phyloP scores from a whole-genome alignment of 208 protist genomes.

The Wallacemonas sp. region DNA sequence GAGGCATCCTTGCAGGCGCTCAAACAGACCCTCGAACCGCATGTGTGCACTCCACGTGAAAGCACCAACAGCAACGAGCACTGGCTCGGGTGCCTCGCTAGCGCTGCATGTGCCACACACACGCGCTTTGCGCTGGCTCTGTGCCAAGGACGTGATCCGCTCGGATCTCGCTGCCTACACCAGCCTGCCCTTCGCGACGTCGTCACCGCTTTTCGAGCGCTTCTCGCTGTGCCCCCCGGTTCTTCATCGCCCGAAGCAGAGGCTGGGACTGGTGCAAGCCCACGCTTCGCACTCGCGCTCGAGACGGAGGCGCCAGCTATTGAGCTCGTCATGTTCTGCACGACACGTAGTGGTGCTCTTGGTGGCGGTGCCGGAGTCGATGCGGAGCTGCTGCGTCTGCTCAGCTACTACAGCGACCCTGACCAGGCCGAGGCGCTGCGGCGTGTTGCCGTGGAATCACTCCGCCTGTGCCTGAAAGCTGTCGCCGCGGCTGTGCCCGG shows the following conservation, averaged over 20 bases:
- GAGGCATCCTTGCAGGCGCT: neutral
- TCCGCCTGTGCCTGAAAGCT: constrained; percentile 10
- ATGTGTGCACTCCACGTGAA: too few species aligned
- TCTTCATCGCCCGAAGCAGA: neutral
- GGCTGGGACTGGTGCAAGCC: neutral
- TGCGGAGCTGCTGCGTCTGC: constrained; percentile 22
- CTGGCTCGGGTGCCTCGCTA: neutral
- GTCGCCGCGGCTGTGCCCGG: neutral
- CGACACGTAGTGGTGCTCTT: constrained; percentile 9
- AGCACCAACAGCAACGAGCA: neutral
- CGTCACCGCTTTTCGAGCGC: neutral
- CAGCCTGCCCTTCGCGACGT: neutral
- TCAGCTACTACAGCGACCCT: constrained; percentile 52
- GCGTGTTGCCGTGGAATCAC: constrained; percentile 49
- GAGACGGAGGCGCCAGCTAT: constrained; percentile 6
- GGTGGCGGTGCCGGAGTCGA: constrained; percentile 14
- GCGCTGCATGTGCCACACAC: neutral
- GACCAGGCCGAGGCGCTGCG: constrained; percentile 54
- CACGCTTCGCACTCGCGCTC: neutral
- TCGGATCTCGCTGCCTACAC: neutral
- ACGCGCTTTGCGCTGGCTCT: constrained; percentile 1
- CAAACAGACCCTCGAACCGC: neutral
- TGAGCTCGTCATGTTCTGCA: constrained; percentile 9
- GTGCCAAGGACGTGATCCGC: neutral
- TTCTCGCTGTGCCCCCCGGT: neutral